Base-by-base conservation (phyloP, 2,329 filamentous ascomycete genomes). In the Fusarium sp. region DNA sequence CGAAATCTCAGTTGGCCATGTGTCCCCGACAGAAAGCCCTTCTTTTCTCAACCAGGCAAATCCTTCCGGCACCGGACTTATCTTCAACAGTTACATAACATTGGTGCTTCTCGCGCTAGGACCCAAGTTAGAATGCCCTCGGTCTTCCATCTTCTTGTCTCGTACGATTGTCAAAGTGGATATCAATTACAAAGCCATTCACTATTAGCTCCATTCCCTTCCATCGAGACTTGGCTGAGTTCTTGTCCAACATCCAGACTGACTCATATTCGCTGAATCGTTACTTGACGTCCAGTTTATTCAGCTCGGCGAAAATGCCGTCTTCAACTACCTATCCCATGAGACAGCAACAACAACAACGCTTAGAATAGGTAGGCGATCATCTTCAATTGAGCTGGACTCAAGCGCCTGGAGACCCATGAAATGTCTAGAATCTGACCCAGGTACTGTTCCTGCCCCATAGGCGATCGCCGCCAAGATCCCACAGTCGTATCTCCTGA, bases 141-240 rank as follows among this genome's bases (percentile, higher is more conserved):
- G 37, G 62, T 39, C 54, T 73, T 59, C 54, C 41, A 60, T 56
- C 54, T 54, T 67, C 65, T 33, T 54, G 50, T 67, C 72, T 74
- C 72, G 72, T 74, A 74, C 65, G 72, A 75, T 74, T 56, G 52
- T 54, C 31, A 56, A 69, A 56, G 66, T 74, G 48, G 48, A 29
- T 31, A 67, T 58, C 72, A 73, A 75, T 72, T 59, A 43, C 65
- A 56, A 59, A 65, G 54, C 64, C 31, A 43, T 16, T 59, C 56
- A 35, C 35, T 24, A 24, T 37, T 58, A 64, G 31, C 71, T 54
- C 71, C 58, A 61, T 67, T 64, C 58, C 60, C 58, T 71, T 68
- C 58, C 59, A 48, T 65, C 58, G 35, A 39, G 39, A 33, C 27
- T 37, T 39, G 54, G 14, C 37, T 16, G 22, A 54, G 31, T 29